Evolutionary conservation across 495 filamentous ascomycete species (phyloP).

Genomic region (Penicillium taxi): DNA sequence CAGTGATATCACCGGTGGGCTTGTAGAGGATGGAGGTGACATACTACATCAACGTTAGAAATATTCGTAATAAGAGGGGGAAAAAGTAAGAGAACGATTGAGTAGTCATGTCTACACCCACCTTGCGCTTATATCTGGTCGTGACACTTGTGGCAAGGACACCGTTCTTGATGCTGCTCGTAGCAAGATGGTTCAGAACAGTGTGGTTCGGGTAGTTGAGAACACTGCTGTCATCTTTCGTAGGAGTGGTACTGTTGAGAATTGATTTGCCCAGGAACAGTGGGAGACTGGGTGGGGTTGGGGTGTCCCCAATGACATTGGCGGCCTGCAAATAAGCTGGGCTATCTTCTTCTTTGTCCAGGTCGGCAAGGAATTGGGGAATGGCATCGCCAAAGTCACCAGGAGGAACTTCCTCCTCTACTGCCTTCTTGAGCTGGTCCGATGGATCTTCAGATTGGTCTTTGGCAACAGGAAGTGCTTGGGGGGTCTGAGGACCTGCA

Average conservation of each 20-base stretch:
- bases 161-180: slow-evolving; percentile 94
- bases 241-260: slow-evolving; percentile 76
- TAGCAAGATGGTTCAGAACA: slow-evolving; percentile 94
- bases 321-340: slow-evolving; percentile 60
- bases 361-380: slow-evolving; percentile 76
- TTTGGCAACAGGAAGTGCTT: slow-evolving; percentile 32
- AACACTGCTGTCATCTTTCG: slow-evolving; percentile 97
- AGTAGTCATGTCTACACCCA: slow-evolving; percentile 28
- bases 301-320: slow-evolving; percentile 62
- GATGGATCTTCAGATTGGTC: slow-evolving; percentile 30
- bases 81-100: not conserved
- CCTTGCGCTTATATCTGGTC: slow-evolving; percentile 94
- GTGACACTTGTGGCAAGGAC: slow-evolving; percentile 95
- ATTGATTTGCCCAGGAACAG: slow-evolving; percentile 93
- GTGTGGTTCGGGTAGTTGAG: slow-evolving; percentile 94
- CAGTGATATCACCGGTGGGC: slow-evolving; percentile 53
- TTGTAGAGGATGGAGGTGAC: slow-evolving; percentile 98
- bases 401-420: slow-evolving; percentile 39
- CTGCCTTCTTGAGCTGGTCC: slow-evolving; percentile 39
- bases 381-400: slow-evolving; percentile 52
- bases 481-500: slow-evolving; percentile 37
- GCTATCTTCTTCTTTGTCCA: slow-evolving; percentile 74
- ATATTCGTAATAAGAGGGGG: not conserved
- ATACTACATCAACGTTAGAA: slow-evolving; percentile 52
- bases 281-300: slow-evolving; percentile 76